Conservation (phyloP, 208 protist genomes). For the Trypanosomatidae sp. region DNA sequence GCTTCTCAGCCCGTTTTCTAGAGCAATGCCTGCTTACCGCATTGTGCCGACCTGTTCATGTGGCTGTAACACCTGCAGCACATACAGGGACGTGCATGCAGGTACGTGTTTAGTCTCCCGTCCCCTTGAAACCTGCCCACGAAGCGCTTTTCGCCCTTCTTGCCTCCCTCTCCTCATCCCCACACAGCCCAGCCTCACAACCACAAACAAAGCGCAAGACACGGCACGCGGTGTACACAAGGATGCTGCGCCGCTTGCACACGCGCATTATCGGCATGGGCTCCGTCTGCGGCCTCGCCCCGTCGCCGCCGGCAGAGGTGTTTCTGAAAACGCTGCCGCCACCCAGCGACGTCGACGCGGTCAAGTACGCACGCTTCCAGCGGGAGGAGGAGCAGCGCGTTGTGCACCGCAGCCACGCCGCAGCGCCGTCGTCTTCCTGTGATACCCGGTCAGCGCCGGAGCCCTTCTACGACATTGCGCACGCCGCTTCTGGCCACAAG, state of each 20-base stretch:
- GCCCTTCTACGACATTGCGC: slow-evolving; percentile 30
- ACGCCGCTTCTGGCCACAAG: slow-evolving; percentile 47
- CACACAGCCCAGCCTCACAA: neutral
- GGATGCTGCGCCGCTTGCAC: slow-evolving; percentile 71
- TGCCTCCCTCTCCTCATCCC: neutral
- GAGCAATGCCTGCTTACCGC: too few relatives aligned
- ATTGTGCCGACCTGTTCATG: too few relatives aligned
- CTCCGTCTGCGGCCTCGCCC: slow-evolving; percentile 53
- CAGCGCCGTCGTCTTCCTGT: neutral
- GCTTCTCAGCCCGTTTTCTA: too few relatives aligned
- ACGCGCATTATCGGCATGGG: slow-evolving; percentile 74
- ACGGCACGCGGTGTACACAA: too few relatives aligned
- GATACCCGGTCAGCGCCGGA: slow-evolving; percentile 21
- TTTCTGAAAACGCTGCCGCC: slow-evolving; percentile 80
- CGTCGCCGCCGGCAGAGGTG: slow-evolving; percentile 61
- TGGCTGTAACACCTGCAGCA: too few relatives aligned
- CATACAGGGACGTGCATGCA: too few relatives aligned
- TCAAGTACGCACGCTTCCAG: slow-evolving; percentile 64
- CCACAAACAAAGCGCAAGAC: neutral
- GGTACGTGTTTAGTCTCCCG: too few relatives aligned
- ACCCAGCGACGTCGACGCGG: slow-evolving; percentile 46
- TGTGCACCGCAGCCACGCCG: neutral
- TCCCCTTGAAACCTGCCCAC: too few relatives aligned
- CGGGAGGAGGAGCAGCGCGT: slow-evolving; percentile 32
- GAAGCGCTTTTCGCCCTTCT: too few relatives aligned